A percentile compares a stretch with the other conserved stretches of the same genome.
Evolutionary conservation across 768 basidiomycete species (phyloP).

Genomic region (Coprinopsis cinerea): DNA sequence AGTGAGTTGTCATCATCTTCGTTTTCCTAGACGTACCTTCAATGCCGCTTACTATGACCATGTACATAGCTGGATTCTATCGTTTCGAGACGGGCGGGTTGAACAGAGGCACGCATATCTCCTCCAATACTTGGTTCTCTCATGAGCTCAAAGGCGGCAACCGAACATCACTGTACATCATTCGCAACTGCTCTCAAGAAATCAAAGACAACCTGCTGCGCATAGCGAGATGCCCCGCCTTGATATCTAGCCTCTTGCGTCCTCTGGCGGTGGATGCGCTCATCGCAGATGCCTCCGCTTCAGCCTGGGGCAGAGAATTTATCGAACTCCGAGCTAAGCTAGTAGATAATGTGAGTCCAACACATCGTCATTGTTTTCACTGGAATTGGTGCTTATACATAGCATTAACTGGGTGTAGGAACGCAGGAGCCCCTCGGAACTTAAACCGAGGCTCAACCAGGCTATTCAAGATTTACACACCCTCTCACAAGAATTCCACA

Average conservation of each 20-base stretch:
- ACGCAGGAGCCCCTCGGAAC: not conserved
- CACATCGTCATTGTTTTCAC: too few species aligned
- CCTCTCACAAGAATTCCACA: conserved; percentile 11
- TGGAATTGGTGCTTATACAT: not conserved
- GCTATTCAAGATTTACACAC: conserved; percentile 10
- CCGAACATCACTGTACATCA: not conserved
- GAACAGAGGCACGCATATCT: not conserved
- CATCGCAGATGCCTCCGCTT: conserved; percentile 7
- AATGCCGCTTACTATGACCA: not conserved
- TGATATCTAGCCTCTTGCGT: conserved; percentile 6
- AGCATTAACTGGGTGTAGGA: conserved; percentile 1
- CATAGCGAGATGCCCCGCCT: not conserved
- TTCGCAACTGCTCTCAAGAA: not conserved
- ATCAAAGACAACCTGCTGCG: conserved; percentile 1
- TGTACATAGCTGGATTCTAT: conserved; percentile 7
- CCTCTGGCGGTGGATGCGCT: conserved; percentile 13
- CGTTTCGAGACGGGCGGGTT: conserved; percentile 2
- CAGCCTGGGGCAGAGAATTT: conserved; percentile 2
- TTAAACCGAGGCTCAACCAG: not conserved
- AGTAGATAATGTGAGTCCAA: conserved; percentile 8
- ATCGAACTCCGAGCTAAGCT: conserved; percentile 3
- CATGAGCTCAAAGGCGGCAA: not conserved
- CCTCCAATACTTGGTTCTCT: conserved; percentile 7
- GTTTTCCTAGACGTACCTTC: not conserved
- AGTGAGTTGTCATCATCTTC: not conserved